Percentiles rank a stretch among this genome's conserved stretches.
These are phyloP conservation scores for Epichloe elymi DNA, from an alignment of 2,329 filamentous ascomycete genomes.

Conservation along the genomic window DNA sequence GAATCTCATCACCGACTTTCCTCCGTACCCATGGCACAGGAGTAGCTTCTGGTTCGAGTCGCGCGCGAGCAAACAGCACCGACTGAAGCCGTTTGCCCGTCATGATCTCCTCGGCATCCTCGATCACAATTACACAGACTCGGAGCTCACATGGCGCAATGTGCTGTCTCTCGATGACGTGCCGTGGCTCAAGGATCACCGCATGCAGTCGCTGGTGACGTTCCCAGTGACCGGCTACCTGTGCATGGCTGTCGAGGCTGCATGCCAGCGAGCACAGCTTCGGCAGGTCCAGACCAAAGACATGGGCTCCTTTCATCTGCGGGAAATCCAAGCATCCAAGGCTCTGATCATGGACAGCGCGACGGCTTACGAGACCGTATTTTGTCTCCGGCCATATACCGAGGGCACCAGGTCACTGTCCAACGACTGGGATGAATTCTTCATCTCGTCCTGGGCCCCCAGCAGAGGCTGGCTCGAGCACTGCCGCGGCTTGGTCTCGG, in stretches of 20 bases:
- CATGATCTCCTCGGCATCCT: constrained; percentile 34
- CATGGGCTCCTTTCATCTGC: constrained; percentile 10
- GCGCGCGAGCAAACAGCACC: constrained; percentile 27
- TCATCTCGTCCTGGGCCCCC: constrained; percentile 39
- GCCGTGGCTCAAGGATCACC: constrained; percentile 46
- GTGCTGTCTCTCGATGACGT: constrained; percentile 32
- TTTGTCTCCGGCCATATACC: constrained; percentile 13
- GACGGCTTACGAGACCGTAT: constrained; percentile 13
- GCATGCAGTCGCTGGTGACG: constrained; percentile 41
- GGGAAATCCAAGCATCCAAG: constrained; percentile 16
- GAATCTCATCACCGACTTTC: constrained; percentile 27
- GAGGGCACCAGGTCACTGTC: constrained; percentile 20
- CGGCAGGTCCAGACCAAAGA: constrained; percentile 11
- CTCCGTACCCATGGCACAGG: constrained; percentile 35
- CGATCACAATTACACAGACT: constrained; percentile 29
- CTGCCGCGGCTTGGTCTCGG: constrained; percentile 37
- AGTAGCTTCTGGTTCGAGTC: constrained; percentile 35
- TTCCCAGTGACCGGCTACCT: constrained; percentile 42
- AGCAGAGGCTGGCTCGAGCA: constrained; percentile 44
- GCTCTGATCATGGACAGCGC: constrained; percentile 15
- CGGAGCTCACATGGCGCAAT: constrained; percentile 36
- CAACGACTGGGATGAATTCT: constrained; percentile 41
- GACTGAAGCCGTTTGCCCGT: constrained; percentile 25
- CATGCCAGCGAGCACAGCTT: constrained; percentile 20
- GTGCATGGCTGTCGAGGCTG: constrained; percentile 37